Evolutionary conservation across 1,139 yeast species (phyloP), one percentile per base, ranked within the genome.

Genomic region (Candida pseudoviswanathii): DNA sequence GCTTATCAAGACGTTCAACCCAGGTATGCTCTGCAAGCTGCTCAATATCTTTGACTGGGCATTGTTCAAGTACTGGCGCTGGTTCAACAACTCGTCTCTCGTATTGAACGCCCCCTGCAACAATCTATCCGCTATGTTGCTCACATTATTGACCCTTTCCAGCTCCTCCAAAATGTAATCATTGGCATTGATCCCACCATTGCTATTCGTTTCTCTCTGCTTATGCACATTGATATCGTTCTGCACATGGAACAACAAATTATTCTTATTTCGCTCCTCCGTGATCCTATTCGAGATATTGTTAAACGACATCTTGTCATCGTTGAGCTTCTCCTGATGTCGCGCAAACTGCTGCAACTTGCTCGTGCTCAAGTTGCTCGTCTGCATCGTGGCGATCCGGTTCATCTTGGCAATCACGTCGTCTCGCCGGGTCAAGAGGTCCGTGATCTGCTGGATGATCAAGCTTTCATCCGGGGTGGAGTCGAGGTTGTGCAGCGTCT

Each of bases 61-160:
- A 54, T 75, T 81, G 46, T 77, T 75, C 47, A 94, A 71, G 10
- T 80, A 68, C 41, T 78, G 79, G 50, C 96, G 76, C 68, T 94
- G 99, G 46, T 85, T 76, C 48, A 80, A 60, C 49, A 94, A 79
- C 62, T 89, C 96, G 54, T 94, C 97, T 54, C 98, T 75, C 0
- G 99, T 91, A 57, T 86, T 88, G 67, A 84, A 86, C 0, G 97
- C 99, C 63, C 88, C 95, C 26, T 82, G 81, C 37, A 94, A 75
- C 50, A 94, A 73, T 45, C 88, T 71, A 62, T 94, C 97, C 5
- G 96, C 89, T 54, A 91, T 74, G 43, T 79, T 77, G 64, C 90
- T 86, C 41, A 95, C 85, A 49, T 77, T 77, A 57, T 89, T 90
- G 25, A 87, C 87, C 47, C 97, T 75, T 34, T 80, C 75, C 11